Percentiles rank a stretch among this genome's conserved stretches.
These are phyloP conservation scores for Schrenkiella parvula DNA, from an alignment of 345 rosid genomes.

Conservation along the genomic window DNA sequence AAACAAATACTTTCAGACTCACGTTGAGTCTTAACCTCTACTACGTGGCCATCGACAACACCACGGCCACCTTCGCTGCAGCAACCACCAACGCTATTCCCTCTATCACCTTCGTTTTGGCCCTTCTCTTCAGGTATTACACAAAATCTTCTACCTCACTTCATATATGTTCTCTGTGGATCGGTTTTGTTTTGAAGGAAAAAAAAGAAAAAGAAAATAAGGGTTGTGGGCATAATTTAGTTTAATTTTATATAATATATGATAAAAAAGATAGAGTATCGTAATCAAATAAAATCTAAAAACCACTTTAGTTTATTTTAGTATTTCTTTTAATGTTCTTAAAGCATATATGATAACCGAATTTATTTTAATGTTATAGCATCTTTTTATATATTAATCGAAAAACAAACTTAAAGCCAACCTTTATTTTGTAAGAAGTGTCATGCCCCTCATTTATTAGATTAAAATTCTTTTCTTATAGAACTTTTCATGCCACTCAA, in stretches of 20 bases:
- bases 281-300: background rate
- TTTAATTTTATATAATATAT: background rate
- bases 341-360: background rate
- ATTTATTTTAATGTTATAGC: background rate
- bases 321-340: constrained; percentile 4
- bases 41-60: constrained; percentile 58
- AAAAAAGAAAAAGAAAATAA: background rate
- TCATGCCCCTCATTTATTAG: background rate
- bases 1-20: constrained; percentile 40
- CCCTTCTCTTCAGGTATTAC: constrained; percentile 50
- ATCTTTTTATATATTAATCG: background rate
- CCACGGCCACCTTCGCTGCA: constrained; percentile 85
- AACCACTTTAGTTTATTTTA: constrained; percentile 1
- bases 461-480: background rate
- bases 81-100: constrained; percentile 79
- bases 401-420: background rate
- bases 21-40: constrained; percentile 66
- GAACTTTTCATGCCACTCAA: background rate
- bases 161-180: background rate
- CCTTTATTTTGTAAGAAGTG: background rate
- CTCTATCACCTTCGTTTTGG: constrained; percentile 65
- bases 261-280: background rate
- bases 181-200: background rate
- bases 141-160: background rate
- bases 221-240: background rate